Conservation (phyloP, 164 flowering plant genomes). For the Vitis amurensis region DNA sequence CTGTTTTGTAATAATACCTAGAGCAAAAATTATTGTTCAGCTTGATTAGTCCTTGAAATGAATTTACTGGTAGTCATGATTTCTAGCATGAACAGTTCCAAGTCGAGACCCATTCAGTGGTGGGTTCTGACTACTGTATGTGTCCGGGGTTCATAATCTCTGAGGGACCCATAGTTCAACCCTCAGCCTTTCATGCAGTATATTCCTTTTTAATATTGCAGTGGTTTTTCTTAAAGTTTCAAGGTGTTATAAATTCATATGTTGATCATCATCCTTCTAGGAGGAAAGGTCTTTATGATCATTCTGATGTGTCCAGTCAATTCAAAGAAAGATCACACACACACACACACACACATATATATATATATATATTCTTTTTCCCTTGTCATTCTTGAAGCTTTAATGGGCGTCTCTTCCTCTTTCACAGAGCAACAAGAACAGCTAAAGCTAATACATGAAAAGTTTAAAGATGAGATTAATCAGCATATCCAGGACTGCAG, state of each 20-base stretch:
- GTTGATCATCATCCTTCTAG: not conserved
- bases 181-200: not conserved
- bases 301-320: not conserved
- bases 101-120: no score
- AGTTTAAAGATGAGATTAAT: slow-evolving; percentile 64
- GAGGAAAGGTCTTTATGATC: not conserved
- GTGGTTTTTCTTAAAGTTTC: not conserved
- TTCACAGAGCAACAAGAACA: slow-evolving; percentile 67
- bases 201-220: not conserved
- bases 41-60: no score
- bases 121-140: not conserved
- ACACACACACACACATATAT: accelerated
- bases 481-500: slow-evolving; percentile 62
- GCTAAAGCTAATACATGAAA: slow-evolving; percentile 50
- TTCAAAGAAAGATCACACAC: not conserved
- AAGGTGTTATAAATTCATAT: not conserved
- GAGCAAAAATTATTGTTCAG: no score
- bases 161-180: not conserved
- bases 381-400: not conserved
- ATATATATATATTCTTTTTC: no score
- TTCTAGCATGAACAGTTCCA: no score
- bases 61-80: not conserved
- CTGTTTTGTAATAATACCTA: no score
- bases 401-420: slow-evolving; percentile 9
- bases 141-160: not conserved